A percentile compares a stretch with the other conserved stretches of the same genome.
Evolutionary conservation across 768 basidiomycete genomes (phyloP).

Genomic region (Calocybe gangraenosa): DNA sequence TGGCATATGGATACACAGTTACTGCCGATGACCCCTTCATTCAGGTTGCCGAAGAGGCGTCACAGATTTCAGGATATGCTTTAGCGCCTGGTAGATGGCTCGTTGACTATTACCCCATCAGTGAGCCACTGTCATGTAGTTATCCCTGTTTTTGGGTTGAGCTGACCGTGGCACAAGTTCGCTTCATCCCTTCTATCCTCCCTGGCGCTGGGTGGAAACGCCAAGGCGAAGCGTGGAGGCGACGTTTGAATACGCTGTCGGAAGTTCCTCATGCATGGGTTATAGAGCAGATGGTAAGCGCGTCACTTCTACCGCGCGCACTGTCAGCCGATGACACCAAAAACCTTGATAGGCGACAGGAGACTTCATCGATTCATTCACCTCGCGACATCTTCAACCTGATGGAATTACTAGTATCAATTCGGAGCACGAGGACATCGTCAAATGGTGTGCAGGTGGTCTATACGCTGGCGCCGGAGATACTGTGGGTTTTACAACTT

Average conservation of each 20-base stretch:
- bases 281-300: slow-evolving; percentile 38
- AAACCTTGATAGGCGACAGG: slow-evolving; percentile 25
- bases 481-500: slow-evolving; percentile 26
- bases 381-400: slow-evolving; percentile 32
- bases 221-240: slow-evolving; percentile 37
- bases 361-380: slow-evolving; percentile 37
- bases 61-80: slow-evolving; percentile 37
- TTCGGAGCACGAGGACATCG: slow-evolving; percentile 37
- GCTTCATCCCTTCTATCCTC: slow-evolving; percentile 45
- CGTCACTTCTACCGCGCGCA: neutral
- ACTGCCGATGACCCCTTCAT: slow-evolving; percentile 34
- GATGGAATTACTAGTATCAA: slow-evolving; percentile 18
- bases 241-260: slow-evolving; percentile 30
- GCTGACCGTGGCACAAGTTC: slow-evolving; percentile 25
- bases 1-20: slow-evolving; percentile 39
- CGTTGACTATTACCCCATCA: slow-evolving; percentile 37
- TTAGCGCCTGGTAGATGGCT: slow-evolving; percentile 38
- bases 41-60: slow-evolving; percentile 32
- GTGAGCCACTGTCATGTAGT: slow-evolving; percentile 18
- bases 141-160: neutral
- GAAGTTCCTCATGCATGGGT: slow-evolving; percentile 40
- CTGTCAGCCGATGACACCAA: neutral
- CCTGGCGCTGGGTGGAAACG: slow-evolving; percentile 47
- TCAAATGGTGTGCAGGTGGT: slow-evolving; percentile 48
- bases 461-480: slow-evolving; percentile 45